Evolutionary conservation across 1,139 yeast genomes (phyloP).

Genomic region (Suhomyces kunorum): DNA sequence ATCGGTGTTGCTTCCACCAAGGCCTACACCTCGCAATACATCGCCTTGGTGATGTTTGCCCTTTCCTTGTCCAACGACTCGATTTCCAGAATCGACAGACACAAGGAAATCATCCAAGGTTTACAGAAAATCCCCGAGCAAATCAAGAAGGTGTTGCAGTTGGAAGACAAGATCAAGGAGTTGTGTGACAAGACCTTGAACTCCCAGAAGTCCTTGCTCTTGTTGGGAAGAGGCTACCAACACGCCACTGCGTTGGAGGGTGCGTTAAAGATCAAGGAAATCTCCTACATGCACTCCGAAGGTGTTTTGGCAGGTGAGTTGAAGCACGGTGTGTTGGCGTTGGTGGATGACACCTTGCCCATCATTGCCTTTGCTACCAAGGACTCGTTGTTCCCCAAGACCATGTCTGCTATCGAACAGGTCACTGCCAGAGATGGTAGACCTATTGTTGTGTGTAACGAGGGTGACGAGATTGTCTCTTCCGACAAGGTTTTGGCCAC

Average conservation of each 20-base stretch:
- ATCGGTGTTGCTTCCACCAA: constrained; percentile 99
- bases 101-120: constrained; percentile 83
- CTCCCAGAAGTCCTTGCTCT: constrained; percentile 80
- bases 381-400: constrained; percentile 95
- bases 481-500: constrained; percentile 60
- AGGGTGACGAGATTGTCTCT: constrained; percentile 69
- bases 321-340: constrained; percentile 97
- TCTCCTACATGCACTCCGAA: constrained; percentile 98
- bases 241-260: constrained; percentile 98
- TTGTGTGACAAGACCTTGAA: constrained; percentile 74
- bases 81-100: constrained; percentile 73
- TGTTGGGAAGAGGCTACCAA: constrained; percentile 97
- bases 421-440: constrained; percentile 97
- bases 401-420: constrained; percentile 93
- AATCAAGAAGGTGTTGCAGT: constrained; percentile 71
- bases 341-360: constrained; percentile 92
- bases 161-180: constrained; percentile 72
- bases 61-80: constrained; percentile 90
- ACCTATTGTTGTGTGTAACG: constrained; percentile 91
- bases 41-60: constrained; percentile 97
- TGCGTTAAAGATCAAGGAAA: constrained; percentile 96
- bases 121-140: constrained; percentile 83
- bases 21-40: constrained; percentile 97
- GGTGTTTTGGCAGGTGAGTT: constrained; percentile 99
- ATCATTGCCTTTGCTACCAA: constrained; percentile 96